Evolutionary conservation across 202 grass and related monocot species (phyloP), one percentile per base, ranked within the genome.

Genomic region (Carex sylvatica): DNA sequence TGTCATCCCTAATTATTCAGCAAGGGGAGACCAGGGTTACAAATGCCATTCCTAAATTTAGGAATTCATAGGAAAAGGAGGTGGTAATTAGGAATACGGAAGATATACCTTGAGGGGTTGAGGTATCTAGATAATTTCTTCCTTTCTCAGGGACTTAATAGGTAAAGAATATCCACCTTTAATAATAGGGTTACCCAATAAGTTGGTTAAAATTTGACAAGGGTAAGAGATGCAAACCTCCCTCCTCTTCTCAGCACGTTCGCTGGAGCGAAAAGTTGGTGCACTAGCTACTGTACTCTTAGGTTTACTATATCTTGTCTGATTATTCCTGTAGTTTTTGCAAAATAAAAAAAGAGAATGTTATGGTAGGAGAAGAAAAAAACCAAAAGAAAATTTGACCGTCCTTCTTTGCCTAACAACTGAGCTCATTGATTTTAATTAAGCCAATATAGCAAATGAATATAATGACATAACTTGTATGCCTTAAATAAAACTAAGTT

Each of bases 211-310:
- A 75, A 55, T 8, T 18, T 75, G 47, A 76, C 14, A 76, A 77
- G 52, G 51, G 51, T 56, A 75, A 65, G 55, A 82, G 36, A 85
- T 70, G 56, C 15, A 8, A 88, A 98, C 95, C 90, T 98, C 92
- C 47, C 86, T 90, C 74, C 92, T 89, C 87, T 93, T 98, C 71
- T 98, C 90, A 79, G 86, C 87, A 83, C 95, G 95, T 68, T 98
- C 92, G 74, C 83, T 86, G 58, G 92, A 91, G 79, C 87, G 80
- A 40, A 98, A 98, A 83, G 78, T 73, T 61, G 95, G 92, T 4
- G 87, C 91, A 81, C 85, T 84, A 66, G 89, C 85, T 70, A 91
- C 86, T 3, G 92, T 95, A 80, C 66, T 87, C 79, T 87, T 94
- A 54, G 65, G 70, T 88, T 95, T 98, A 51, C 80, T 82, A 77